Evolutionary conservation across 2,329 filamentous ascomycete species (phyloP).

Genomic region (Arachnopeziza araneosa): DNA sequence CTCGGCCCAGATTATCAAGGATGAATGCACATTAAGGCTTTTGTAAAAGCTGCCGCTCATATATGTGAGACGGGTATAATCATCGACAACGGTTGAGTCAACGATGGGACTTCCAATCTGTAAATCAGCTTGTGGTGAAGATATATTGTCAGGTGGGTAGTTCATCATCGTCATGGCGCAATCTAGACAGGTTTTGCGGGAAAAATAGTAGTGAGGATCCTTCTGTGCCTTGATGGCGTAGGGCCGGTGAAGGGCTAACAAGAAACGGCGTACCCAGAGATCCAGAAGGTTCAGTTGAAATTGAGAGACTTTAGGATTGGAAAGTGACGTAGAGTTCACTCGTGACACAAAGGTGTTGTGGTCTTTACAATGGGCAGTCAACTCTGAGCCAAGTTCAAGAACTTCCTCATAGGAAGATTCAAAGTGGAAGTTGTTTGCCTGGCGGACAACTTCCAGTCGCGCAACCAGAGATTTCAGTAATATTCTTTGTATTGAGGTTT

Average conservation of each 20-base stretch:
- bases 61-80: slow-evolving; percentile 34
- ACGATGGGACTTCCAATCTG: neutral
- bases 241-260: slow-evolving; percentile 48
- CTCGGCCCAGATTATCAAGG: slow-evolving; percentile 42
- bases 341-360: slow-evolving; percentile 13
- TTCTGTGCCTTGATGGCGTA: slow-evolving; percentile 38
- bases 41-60: slow-evolving; percentile 38
- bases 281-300: slow-evolving; percentile 41
- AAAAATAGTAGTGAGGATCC: slow-evolving; percentile 45
- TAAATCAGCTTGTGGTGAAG: neutral
- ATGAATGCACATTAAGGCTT: slow-evolving; percentile 35
- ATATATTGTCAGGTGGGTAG: slow-evolving; percentile 4
- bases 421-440: slow-evolving; percentile 42
- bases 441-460: slow-evolving; percentile 39
- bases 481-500: slow-evolving; percentile 46
- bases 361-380: slow-evolving; percentile 33
- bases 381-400: slow-evolving; percentile 40
- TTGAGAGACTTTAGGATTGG: slow-evolving; percentile 1
- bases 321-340: neutral
- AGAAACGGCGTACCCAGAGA: slow-evolving; percentile 47
- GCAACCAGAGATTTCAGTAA: slow-evolving; percentile 39
- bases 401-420: slow-evolving; percentile 42
- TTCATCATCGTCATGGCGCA: slow-evolving; percentile 29
- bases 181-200: slow-evolving; percentile 43
- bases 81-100: slow-evolving; percentile 15